These are phyloP conservation scores for Fusarium tuaranense DNA, from an alignment of 2,329 filamentous ascomycete species.

Conservation along the genomic window DNA sequence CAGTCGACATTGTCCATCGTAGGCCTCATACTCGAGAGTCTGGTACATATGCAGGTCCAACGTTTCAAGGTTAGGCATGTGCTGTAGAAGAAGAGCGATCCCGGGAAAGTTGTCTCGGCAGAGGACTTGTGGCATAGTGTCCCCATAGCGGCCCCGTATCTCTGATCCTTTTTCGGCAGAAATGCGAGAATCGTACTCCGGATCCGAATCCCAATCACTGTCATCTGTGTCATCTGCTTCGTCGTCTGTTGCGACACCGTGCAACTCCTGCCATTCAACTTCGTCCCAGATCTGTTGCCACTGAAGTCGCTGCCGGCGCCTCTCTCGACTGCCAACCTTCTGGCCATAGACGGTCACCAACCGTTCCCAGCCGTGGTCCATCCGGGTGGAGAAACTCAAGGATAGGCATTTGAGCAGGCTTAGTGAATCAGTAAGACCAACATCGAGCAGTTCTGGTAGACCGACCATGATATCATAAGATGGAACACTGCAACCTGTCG, in stretches of 20 bases:
- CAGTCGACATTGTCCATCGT: not conserved
- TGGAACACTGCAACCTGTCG: not conserved
- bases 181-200: not conserved
- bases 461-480: not conserved
- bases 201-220: not conserved
- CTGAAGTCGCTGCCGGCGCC: not conserved
- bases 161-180: not conserved
- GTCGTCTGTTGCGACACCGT: not conserved
- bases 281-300: not conserved
- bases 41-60: not conserved
- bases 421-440: not conserved
- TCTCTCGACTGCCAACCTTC: not conserved
- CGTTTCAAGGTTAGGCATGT: not conserved
- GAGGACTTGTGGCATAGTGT: not conserved
- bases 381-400: not conserved
- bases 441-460: not conserved
- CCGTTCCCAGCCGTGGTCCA: not conserved
- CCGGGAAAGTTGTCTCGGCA: not conserved
- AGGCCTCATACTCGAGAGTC: not conserved
- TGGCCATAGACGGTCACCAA: not conserved
- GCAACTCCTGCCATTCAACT: not conserved
- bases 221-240: not conserved
- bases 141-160: not conserved
- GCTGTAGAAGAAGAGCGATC: not conserved
- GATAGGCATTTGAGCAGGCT: not conserved